Base-by-base conservation (phyloP, 148 eudicot species). In the Tetragonia tetragonoides region DNA sequence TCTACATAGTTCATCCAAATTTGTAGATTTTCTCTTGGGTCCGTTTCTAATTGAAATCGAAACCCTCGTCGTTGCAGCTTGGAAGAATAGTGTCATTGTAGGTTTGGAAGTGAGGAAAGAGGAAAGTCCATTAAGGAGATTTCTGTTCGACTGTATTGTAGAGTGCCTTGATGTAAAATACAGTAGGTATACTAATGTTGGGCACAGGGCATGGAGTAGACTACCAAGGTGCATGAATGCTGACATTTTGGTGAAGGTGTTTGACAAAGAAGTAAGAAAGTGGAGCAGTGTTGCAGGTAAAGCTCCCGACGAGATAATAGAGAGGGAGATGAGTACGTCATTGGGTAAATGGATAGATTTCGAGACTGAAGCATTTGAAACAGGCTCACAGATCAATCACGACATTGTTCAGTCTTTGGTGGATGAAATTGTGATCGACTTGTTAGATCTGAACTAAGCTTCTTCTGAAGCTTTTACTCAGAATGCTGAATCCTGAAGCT, bases 291-390 rank as follows among this genome's bases (percentile, higher is more conserved):
- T 87, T 40, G 82, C 88, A 17, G 89, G 90, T 70, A 81, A 75
- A 51, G 41, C 73, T 17, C 70, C 79, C 8, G 98, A 95, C 56
- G 91, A 90, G 82, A 75, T 91, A 64, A 85, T 91, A 17, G 91
- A 89, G 63, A 75, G 66, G 78, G 99, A 93, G 63, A 93, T 91
- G 99, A 88, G 93, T 75, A 80, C 63, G 76, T 87, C 87, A 4
- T 65, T 85, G 68, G 88, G 89, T 44, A 89, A 89, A 83, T 91
- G 98, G 97, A 88, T 88, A 1, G 85, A 89, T 64, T 91, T 89
- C 63, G 93, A 93, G 65, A 80, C 71, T 8, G 99, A 95, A 85
- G 86, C 42, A 11, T 90, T 85, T 57, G 97, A 91, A 79, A 64
- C 78, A 7, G 95, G 92, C 62, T 79, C 88, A 42, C 87, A 84